Conservation (phyloP, 495 filamentous ascomycete species). For the Patellaria atrata region DNA sequence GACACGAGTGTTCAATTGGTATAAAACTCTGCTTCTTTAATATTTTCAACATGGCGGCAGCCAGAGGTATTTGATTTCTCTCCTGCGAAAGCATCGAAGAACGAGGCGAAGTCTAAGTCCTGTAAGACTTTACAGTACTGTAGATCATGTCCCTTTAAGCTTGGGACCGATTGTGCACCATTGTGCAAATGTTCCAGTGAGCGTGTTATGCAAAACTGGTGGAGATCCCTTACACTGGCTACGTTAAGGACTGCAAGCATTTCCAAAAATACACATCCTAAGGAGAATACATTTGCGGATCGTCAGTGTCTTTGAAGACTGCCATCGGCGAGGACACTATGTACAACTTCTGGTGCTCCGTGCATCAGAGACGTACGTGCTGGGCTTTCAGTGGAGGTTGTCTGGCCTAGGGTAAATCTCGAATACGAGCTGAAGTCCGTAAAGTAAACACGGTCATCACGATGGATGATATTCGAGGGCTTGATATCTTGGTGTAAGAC, state of each 20-base stretch:
- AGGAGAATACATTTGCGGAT: slow-evolving; percentile 11
- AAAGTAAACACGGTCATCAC: neutral
- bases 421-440: slow-evolving; percentile 6
- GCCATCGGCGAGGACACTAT: neutral
- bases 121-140: no score
- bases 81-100: no score
- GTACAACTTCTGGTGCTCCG: slow-evolving; percentile 3
- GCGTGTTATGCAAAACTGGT: no score
- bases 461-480: slow-evolving; percentile 4
- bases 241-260: slow-evolving; percentile 9
- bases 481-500: slow-evolving; percentile 8
- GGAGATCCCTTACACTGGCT: neutral
- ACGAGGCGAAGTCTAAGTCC: no score
- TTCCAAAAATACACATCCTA: slow-evolving; percentile 11
- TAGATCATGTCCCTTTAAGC: no score
- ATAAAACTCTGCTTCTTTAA: no score
- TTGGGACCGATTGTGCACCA: no score
- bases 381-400: slow-evolving; percentile 5
- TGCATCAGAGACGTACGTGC: slow-evolving; percentile 3
- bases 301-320: slow-evolving; percentile 6
- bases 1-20: no score
- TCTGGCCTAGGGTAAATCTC: neutral
- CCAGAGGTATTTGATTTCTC: no score
- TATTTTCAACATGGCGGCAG: no score
- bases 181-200: no score